phyloP scores from a whole-genome alignment of 2,329 filamentous ascomycete genomes.

The Lasiodiplodia sp. region DNA sequence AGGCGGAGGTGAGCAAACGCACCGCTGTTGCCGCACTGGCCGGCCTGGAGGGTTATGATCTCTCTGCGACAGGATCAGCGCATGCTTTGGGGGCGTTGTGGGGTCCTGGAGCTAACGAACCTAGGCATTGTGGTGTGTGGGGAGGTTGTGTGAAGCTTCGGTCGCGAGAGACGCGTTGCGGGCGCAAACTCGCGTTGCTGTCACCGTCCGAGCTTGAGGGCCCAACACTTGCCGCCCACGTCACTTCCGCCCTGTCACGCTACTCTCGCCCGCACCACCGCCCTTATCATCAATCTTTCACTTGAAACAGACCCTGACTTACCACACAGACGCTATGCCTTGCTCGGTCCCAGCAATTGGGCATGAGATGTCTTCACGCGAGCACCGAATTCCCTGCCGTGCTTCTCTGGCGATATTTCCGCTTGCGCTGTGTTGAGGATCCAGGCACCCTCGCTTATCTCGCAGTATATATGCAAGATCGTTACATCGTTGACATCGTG shows the following conservation, averaged over 20 bases:
- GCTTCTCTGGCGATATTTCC: neutral
- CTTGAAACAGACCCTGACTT: neutral
- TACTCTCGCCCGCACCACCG: neutral
- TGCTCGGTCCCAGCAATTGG: neutral
- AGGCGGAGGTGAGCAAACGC: constrained; percentile 54
- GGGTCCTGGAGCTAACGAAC: constrained; percentile 35
- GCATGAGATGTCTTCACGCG: neutral
- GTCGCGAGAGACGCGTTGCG: constrained; percentile 27
- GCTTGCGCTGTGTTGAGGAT: neutral
- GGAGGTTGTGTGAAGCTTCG: constrained; percentile 7
- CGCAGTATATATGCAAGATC: neutral
- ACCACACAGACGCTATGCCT: neutral
- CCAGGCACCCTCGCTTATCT: constrained; percentile 5
- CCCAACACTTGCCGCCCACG: constrained; percentile 7
- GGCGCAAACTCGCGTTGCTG: constrained; percentile 25
- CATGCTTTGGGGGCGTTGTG: neutral
- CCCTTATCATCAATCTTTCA: constrained; percentile 2
- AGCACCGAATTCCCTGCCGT: neutral
- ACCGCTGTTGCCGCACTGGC: constrained; percentile 99
- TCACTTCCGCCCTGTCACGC: constrained; percentile 22
- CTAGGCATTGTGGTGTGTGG: constrained; percentile 46
- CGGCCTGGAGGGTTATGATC: constrained; percentile 98
- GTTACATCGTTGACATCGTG: neutral
- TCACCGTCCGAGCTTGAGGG: neutral
- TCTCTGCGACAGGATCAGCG: constrained; percentile 66